phyloP scores from a whole-genome alignment of 2,329 filamentous ascomycete species.

The Ceratocystiopsis brevicomis region DNA sequence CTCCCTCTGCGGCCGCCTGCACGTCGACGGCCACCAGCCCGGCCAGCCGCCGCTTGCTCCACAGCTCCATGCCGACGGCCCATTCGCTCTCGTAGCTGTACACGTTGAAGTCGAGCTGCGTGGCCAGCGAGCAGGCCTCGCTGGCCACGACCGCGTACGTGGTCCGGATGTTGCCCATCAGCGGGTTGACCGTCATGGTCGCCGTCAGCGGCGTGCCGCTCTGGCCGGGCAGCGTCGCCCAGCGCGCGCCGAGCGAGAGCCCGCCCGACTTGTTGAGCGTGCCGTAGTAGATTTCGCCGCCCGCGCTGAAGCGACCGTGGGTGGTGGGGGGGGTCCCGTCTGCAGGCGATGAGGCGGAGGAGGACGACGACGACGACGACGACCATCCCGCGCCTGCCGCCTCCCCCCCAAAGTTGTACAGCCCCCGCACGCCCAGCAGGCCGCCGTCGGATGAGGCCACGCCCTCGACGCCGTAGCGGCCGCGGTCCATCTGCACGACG shows the following conservation, averaged over 20 bases:
- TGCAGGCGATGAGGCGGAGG: too few species aligned
- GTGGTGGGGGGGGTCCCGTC: constrained; percentile 27
- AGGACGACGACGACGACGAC: too few species aligned
- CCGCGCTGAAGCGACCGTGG: constrained; percentile 67
- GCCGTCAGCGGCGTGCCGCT: constrained; percentile 82
- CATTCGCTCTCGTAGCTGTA: constrained; percentile 96
- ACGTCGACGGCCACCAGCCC: constrained; percentile 18
- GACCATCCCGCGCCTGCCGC: background rate
- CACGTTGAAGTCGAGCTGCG: constrained; percentile 89
- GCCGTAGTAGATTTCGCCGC: constrained; percentile 89
- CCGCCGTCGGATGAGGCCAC: constrained; percentile 86
- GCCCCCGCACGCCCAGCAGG: constrained; percentile 64
- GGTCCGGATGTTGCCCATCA: constrained; percentile 84
- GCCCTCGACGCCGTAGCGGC: constrained; percentile 75
- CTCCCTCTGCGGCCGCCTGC: constrained; percentile 1
- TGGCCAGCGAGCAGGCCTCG: constrained; percentile 65
- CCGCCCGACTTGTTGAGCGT: constrained; percentile 86
- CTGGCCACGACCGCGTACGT: constrained; percentile 85
- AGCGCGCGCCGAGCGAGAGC: constrained; percentile 71
- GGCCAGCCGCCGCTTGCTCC: constrained; percentile 43
- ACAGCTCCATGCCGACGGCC: constrained; percentile 80
- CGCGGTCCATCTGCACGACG: constrained; percentile 62
- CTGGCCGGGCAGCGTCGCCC: constrained; percentile 45
- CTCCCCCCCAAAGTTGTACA: constrained; percentile 87
- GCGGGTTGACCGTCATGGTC: constrained; percentile 77